Evolutionary conservation across 805 yeast genomes (phyloP).

Genomic region (Candida nanaspora): DNA sequence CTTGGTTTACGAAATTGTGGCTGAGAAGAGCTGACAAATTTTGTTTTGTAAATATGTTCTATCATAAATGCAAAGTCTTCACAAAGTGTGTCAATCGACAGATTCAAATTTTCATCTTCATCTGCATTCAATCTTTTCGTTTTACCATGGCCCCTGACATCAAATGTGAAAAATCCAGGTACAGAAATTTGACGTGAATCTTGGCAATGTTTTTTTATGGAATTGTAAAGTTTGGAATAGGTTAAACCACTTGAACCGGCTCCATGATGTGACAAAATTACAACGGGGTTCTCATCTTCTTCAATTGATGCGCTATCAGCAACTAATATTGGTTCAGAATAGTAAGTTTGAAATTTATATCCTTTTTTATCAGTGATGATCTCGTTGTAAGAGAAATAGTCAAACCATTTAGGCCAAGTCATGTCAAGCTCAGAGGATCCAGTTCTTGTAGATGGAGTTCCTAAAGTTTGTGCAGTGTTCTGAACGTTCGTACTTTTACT

Average conservation of each 20-base stretch:
- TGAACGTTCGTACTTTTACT: no score
- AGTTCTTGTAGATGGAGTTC: no score
- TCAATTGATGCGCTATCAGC: constrained; percentile 1
- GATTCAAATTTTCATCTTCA: constrained; percentile 31
- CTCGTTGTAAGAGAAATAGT: constrained; percentile 26
- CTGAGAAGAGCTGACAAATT: constrained; percentile 5
- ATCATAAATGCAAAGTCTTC: constrained; percentile 52
- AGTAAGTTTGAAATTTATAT: constrained; percentile 47
- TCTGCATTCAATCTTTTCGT: constrained; percentile 25
- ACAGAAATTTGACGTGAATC: constrained; percentile 19
- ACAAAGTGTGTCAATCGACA: constrained; percentile 43
- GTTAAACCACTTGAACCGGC: constrained; percentile 88
- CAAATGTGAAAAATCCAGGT: constrained; percentile 68
- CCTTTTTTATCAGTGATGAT: constrained; percentile 13
- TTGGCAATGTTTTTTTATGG: constrained; percentile 20
- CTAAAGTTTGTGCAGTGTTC: no score
- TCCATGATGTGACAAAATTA: constrained; percentile 84
- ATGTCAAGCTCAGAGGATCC: background rate
- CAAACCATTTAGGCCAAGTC: constrained; percentile 22
- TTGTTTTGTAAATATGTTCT: constrained; percentile 25
- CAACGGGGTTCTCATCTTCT: constrained; percentile 30
- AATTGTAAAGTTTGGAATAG: constrained; percentile 49
- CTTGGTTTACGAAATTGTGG: constrained; percentile 20
- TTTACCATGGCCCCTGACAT: constrained; percentile 81
- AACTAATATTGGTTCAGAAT: constrained; percentile 36